Evolutionary conservation across 768 basidiomycete species (phyloP).

Genomic region (Pulveroboletus sp.): DNA sequence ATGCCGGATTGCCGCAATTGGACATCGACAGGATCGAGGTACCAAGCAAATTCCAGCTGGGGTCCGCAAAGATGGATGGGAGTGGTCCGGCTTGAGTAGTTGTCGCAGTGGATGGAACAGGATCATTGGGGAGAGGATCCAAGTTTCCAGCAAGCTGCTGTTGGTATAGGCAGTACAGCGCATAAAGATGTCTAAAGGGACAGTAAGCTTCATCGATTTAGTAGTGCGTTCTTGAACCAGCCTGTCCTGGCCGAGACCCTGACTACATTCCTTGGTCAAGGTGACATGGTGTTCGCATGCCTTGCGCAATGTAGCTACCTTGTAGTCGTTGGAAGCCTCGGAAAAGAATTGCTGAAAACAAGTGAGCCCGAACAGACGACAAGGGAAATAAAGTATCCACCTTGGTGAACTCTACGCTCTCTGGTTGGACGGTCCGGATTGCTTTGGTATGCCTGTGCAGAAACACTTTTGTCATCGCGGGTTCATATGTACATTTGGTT

Average conservation of each 20-base stretch:
- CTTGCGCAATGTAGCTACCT: slow-evolving; percentile 69
- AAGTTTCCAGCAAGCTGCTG: slow-evolving; percentile 60
- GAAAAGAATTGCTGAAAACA: slow-evolving; percentile 59
- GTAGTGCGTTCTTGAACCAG: slow-evolving; percentile 22
- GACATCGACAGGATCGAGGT: slow-evolving; percentile 94
- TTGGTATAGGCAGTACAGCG: slow-evolving; percentile 88
- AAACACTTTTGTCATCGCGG: slow-evolving; percentile 97
- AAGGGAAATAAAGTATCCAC: slow-evolving; percentile 33
- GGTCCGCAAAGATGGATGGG: slow-evolving; percentile 81
- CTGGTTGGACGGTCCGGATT: slow-evolving; percentile 83
- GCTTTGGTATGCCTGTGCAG: slow-evolving; percentile 95
- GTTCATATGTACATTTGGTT: slow-evolving; percentile 96
- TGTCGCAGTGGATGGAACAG: slow-evolving; percentile 24
- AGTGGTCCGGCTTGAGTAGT: slow-evolving; percentile 28
- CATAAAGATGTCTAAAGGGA: slow-evolving; percentile 76
- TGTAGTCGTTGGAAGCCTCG: slow-evolving; percentile 64
- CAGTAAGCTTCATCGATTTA: slow-evolving; percentile 1
- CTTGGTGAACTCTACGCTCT: slow-evolving; percentile 85
- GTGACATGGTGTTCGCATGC: slow-evolving; percentile 86
- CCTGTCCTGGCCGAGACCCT: slow-evolving; percentile 92
- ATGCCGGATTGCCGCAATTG: slow-evolving; percentile 95
- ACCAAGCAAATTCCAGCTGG: slow-evolving; percentile 75
- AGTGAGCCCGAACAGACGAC: neutral
- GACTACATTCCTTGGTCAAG: slow-evolving; percentile 84
- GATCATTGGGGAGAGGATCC: slow-evolving; percentile 35